phyloP scores from a whole-genome alignment of 257 asterid genomes.

The Solanum pimpinellifolium region DNA sequence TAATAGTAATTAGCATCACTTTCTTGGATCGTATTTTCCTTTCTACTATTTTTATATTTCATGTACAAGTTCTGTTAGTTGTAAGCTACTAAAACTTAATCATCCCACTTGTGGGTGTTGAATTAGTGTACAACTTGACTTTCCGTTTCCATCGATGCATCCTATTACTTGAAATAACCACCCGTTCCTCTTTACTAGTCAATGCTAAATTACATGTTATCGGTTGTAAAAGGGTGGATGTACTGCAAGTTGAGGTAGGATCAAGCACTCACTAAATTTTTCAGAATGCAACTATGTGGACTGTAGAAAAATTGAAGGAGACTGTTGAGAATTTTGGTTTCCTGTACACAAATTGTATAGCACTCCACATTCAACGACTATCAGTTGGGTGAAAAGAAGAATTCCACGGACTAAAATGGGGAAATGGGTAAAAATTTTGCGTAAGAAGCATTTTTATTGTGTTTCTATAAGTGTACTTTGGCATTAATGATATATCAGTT shows the following conservation, averaged over 20 bases:
- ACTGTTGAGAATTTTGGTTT: too few species aligned
- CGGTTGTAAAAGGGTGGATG: constrained; percentile 12
- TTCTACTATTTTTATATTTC: not conserved
- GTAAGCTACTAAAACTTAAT: not conserved
- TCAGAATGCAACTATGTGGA: not conserved
- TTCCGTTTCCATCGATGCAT: not conserved
- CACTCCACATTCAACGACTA: not conserved
- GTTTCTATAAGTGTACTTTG: not conserved
- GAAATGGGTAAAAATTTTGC: not conserved
- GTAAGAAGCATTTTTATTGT: not conserved
- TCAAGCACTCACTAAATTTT: not conserved
- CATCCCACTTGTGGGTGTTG: not conserved
- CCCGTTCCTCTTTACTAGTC: not conserved
- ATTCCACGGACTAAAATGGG: not conserved
- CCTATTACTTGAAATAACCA: not conserved
- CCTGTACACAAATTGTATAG: too few species aligned
- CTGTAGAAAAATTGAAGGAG: not conserved
- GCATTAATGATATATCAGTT: not conserved
- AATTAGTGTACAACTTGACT: not conserved
- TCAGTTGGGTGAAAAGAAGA: not conserved
- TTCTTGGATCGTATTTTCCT: not conserved
- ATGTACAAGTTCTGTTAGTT: not conserved
- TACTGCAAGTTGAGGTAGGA: constrained; percentile 10
- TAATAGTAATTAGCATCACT: not conserved
- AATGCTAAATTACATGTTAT: not conserved